Evolutionary conservation across 2,329 filamentous ascomycete genomes (phyloP).

Genomic region (Paraphaeosphaeria minitans): DNA sequence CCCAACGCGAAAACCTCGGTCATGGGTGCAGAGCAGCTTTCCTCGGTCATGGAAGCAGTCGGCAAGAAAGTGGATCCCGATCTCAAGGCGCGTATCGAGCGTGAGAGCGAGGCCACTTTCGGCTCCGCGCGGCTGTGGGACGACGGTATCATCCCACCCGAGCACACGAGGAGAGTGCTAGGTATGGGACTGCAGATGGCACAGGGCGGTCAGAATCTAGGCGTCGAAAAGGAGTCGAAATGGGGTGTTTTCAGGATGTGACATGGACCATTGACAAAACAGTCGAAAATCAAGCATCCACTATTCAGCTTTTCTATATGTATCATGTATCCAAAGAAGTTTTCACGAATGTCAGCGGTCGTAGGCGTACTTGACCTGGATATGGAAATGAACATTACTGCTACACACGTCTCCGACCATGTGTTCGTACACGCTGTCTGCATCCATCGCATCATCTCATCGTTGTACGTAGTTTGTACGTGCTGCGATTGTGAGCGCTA

Average conservation of each 20-base stretch:
- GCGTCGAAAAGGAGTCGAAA: conserved; percentile 40
- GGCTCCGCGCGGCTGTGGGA: conserved; percentile 89
- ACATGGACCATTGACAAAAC: neutral
- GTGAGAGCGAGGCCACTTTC: conserved; percentile 86
- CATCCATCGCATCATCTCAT: too few relatives aligned
- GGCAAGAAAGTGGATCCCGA: conserved; percentile 81
- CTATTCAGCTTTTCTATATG: neutral
- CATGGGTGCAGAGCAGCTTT: conserved; percentile 93
- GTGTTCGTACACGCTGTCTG: too few relatives aligned
- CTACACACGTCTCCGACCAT: too few relatives aligned
- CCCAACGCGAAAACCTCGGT: conserved; percentile 95
- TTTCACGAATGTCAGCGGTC: neutral
- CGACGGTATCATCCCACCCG: conserved; percentile 57
- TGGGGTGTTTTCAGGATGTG: conserved; percentile 52
- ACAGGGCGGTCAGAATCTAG: conserved; percentile 45
- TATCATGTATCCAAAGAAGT: neutral
- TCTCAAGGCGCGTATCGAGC: conserved; percentile 82
- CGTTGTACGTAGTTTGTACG: too few relatives aligned
- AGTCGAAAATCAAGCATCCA: neutral
- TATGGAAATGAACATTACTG: too few relatives aligned
- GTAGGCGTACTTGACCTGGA: too few relatives aligned
- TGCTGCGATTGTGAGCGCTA: too few relatives aligned
- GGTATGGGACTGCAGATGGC: conserved; percentile 56
- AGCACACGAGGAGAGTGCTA: conserved; percentile 55
- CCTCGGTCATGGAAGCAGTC: conserved; percentile 92